Base-by-base conservation (phyloP, 768 basidiomycete genomes). In the Pisolithus sp. region DNA sequence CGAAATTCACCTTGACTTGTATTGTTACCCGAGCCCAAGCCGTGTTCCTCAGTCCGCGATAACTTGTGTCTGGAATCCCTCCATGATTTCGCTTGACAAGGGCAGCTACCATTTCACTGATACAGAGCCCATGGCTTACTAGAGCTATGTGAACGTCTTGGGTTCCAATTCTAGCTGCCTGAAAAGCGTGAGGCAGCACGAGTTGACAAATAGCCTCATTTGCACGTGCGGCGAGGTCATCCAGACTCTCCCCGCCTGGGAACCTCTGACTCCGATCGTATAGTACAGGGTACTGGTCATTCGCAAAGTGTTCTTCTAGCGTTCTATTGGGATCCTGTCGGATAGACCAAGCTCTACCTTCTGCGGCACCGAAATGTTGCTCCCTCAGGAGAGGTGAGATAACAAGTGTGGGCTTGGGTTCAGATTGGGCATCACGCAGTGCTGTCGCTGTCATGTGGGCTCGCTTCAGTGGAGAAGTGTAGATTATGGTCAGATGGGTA, bases 91-190 rank as follows among this genome's bases (percentile, higher is more conserved):
- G 69, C 57, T 66, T 73, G 51, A 80, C 56, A 41, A 89, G 63
- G 24, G 76, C 75, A 21, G 72, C 70, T 4, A 87, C 62, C 13
- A 85, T 66, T 65, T 85, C 81, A 24, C 68, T 70, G 42, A 90
- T 84, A 64, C 82, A 83, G 20, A 87, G 58, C 0, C 89, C 86
- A 64, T 92, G 89, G 66, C 87, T 88, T 44, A 89, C 81, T 37
- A 90, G 58, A 1, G 80, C 86, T 23, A 89, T 63, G 54, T 83
- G 84, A 7, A 74, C 60, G 31, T 71, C 70, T 40, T 67, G 60
- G 52, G 53, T 65, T 34, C 71, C 68, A n/a, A 69, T 64, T 49
- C 68, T 68, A 20, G 69, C 68, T 1, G 73, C 73, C 20, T 72
- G 60, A 62, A 65, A 55, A n/a, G 88, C 66, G 57, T 83, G 75